Base-by-base conservation (phyloP, 345 rosid species). In the Erysimum cheiranthoides region DNA sequence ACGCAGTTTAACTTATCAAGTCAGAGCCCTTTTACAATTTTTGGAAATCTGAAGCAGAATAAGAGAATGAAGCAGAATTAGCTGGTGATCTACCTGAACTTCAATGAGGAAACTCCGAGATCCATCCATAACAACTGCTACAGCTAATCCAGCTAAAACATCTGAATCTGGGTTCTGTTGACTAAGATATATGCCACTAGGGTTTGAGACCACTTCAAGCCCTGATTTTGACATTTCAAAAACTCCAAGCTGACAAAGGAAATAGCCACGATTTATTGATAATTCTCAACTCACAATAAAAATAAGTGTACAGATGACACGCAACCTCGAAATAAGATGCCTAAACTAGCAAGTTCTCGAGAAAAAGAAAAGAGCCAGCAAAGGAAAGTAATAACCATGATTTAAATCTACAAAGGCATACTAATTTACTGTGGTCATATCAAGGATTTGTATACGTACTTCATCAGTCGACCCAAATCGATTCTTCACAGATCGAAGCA, bases 391-490 rank as follows among this genome's bases (percentile, higher is more conserved):
- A 36, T 12, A 35, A 57, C n/a, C 32, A 46, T 47, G 52, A 47
- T 16, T 5, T 5, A 67, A 67, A 49, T 73, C 11, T 46, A n/a
- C 49, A 18, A 53, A 42, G 30, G 63, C 31, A 76, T 69, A 57
- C 32, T 70, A 21, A 21, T 21, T 21, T 21, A 21, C 25, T 21
- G 25, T 21, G 25, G 25, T 21, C 25, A 21, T 21, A 45, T 34
- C 31, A 61, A 25, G 70, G 17, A 34, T 40, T n/a, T 52, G 66
- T 27, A 43, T 10, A 71, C 82, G 73, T 66, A 93, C 98, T 90
- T 94, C 98, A 80, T 94, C 96, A 2, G 89, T 87, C 58, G 94
- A 91, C 52, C 98, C 98, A 79, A 87, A 93, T 43, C 98, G 96
- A 77, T 93, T 93, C 87, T 93, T 93, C 78, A 87, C 93, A 12